Evolutionary conservation across 2,329 filamentous ascomycete genomes (phyloP), one percentile per base, ranked within the genome.

Genomic region (Xylaria sp.): DNA sequence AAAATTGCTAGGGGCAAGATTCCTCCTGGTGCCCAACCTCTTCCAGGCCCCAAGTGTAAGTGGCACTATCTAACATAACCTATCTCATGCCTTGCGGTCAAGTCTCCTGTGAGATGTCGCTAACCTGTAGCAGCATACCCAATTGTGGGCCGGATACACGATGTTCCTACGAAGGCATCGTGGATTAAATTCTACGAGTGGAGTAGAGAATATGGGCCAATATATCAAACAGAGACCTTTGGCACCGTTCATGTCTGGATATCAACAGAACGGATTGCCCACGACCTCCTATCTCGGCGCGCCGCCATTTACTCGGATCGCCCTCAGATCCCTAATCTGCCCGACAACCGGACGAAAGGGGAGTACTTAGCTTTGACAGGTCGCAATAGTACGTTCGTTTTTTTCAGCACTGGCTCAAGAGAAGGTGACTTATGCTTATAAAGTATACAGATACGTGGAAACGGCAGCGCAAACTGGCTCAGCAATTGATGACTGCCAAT

Each of bases 121-220:
- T 72, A 59, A 64, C 51, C 51, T 39, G 43, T 25, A 71, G 25
- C 51, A 85, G 83, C 79, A 52, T 73, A 82, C 4, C 83, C 83
- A 1, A 76, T 82, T 49, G 78, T 85, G 54, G 83, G 84, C 5
- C 80, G 83, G 18, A 76, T 85, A 18, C 83, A 85, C 66, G 83
- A 85, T 73, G 74, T 85, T 3, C 83, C 84, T 1, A 70, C 75
- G 15, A 76, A 82, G 43, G 75, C 75, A 43, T 78, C 83, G 23
- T 85, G 83, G 83, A 69, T 85, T 31, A 85, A 85, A 74, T 84
- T 85, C 68, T 82, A 82, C 69, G 82, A 85, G 69, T 86, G 83
- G 83, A 79, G 78, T 67, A 80, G 83, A 73, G 73, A 78, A 39
- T 85, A 82, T 67, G 83, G 83, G 0, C 82, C 83, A 8, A 85